Conservation (phyloP, 768 basidiomycete genomes). For the Austroboletus festivus region DNA sequence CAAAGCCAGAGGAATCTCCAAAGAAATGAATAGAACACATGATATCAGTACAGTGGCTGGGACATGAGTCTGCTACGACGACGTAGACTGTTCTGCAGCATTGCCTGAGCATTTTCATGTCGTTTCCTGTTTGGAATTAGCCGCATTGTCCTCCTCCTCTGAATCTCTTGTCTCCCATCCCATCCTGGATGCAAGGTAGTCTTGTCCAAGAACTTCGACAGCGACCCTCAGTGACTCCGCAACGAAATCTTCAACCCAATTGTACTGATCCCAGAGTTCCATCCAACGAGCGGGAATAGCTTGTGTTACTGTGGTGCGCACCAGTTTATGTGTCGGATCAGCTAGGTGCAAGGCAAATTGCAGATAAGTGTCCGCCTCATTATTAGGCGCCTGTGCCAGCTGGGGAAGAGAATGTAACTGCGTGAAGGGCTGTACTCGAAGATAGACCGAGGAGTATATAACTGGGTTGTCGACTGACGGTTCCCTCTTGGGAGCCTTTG, state of each 20-base stretch:
- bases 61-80: constrained; percentile 4
- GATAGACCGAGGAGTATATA: constrained; percentile 86
- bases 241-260: constrained; percentile 95
- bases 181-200: constrained; percentile 85
- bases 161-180: constrained; percentile 56
- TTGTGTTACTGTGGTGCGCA: constrained; percentile 79
- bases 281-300: constrained; percentile 83
- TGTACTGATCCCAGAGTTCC: constrained; percentile 84
- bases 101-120: constrained; percentile 4
- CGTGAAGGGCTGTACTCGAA: constrained; percentile 88
- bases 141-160: constrained; percentile 5
- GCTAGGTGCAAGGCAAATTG: constrained; percentile 63
- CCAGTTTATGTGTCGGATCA: constrained; percentile 79
- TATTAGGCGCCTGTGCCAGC: constrained; percentile 19
- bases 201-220: constrained; percentile 89
- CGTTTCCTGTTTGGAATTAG: constrained; percentile 8
- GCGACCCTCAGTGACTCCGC: constrained; percentile 83
- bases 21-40: constrained; percentile 72
- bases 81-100: constrained; percentile 7
- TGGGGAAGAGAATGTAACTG: constrained; percentile 49
- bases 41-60: too few species aligned
- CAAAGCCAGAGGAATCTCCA: constrained; percentile 68
- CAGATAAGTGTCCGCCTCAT: constrained; percentile 38
- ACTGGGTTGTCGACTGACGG: constrained; percentile 53
- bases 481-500: constrained; percentile 27